Conservation (phyloP, 257 asterid species). For the Solanum tarijense region DNA sequence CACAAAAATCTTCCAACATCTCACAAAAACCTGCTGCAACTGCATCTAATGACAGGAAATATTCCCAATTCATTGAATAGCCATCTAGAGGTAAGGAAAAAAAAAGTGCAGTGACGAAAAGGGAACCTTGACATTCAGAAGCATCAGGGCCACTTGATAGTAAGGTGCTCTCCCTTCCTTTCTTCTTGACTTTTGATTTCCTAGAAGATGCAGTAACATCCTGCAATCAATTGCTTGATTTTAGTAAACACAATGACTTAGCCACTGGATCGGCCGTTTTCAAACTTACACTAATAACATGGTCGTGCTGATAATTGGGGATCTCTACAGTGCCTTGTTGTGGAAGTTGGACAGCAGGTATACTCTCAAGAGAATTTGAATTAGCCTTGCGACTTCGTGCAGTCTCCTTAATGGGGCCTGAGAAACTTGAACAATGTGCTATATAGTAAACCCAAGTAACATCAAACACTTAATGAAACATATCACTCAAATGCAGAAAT, state of each 20-base stretch:
- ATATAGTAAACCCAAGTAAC: conserved; percentile 43
- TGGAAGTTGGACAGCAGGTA: conserved; percentile 22
- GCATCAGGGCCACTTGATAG: conserved; percentile 44
- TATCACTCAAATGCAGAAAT: not conserved
- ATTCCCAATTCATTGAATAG: conserved; percentile 7
- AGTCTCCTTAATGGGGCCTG: conserved; percentile 76
- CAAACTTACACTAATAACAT: conserved; percentile 33
- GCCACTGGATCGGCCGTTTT: not conserved
- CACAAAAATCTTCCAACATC: conserved; percentile 62
- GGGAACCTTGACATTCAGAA: conserved; percentile 63
- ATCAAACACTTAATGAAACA: not conserved
- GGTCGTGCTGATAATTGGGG: conserved; percentile 38
- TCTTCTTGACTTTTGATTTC: conserved; percentile 69
- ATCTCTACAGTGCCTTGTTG: conserved; percentile 22
- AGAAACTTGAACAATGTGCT: conserved; percentile 64
- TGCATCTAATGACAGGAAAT: conserved; percentile 40
- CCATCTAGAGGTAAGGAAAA: not conserved
- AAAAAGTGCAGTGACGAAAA: not conserved
- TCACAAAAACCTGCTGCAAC: conserved; percentile 60
- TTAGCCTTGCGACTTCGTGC: conserved; percentile 30
- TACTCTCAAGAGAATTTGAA: conserved; percentile 34
- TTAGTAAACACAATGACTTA: conserved; percentile 8
- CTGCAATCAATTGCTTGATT: conserved; percentile 36
- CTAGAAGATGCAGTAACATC: conserved; percentile 55
- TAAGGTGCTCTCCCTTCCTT: conserved; percentile 36